Evolutionary conservation across 169 alveolate species (phyloP).

Genomic region (Cryptosporidium felis): DNA sequence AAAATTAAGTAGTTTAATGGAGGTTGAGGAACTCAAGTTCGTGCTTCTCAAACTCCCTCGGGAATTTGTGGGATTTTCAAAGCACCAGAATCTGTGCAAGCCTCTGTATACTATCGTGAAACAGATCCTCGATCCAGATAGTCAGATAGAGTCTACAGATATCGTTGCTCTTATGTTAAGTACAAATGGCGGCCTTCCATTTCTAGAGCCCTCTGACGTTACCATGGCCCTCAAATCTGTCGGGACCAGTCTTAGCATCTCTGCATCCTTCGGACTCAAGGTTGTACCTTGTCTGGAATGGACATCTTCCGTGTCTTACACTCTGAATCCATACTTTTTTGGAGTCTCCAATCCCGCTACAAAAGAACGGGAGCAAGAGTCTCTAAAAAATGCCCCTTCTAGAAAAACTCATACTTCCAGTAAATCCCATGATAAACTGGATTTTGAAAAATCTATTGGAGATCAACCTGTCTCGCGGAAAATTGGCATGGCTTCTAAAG

Average conservation of each 20-base stretch:
- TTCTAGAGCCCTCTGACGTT: constrained; percentile 32
- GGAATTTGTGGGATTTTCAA: constrained; percentile 57
- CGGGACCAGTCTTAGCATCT: constrained; percentile 48
- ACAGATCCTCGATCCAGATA: constrained; percentile 50
- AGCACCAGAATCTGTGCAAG: constrained; percentile 46
- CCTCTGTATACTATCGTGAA: constrained; percentile 38
- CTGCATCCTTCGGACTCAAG: constrained; percentile 56
- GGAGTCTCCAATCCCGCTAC: too few species aligned
- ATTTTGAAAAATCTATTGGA: too few species aligned
- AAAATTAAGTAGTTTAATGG: constrained; percentile 14
- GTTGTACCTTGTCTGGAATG: constrained; percentile 40
- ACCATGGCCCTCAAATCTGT: constrained; percentile 48
- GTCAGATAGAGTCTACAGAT: constrained; percentile 66
- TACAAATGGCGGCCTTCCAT: constrained; percentile 64
- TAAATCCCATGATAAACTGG: too few species aligned
- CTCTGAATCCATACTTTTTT: constrained; percentile 13
- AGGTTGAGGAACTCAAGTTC: constrained; percentile 48
- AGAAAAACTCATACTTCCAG: too few species aligned
- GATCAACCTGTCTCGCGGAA: too few species aligned
- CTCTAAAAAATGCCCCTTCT: too few species aligned
- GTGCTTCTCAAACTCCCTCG: constrained; percentile 51
- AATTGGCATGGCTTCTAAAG: too few species aligned
- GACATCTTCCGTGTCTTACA: constrained; percentile 23
- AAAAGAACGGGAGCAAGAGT: too few species aligned
- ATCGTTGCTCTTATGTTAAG: constrained; percentile 49